Conservation (phyloP, 148 eudicot species). For the Cornus kousa region DNA sequence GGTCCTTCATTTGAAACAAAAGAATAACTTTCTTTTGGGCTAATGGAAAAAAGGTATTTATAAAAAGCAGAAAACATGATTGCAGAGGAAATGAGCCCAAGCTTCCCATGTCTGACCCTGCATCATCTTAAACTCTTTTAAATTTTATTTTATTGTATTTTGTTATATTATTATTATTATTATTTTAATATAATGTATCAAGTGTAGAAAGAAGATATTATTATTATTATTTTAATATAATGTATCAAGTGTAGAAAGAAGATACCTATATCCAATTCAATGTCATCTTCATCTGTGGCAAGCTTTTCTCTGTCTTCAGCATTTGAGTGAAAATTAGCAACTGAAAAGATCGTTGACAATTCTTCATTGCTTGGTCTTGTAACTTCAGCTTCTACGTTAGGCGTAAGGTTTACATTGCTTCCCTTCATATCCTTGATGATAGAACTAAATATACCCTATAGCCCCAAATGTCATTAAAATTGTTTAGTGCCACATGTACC, state of each 20-base stretch:
- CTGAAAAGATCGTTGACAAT: conserved; percentile 55
- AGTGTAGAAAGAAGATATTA: conserved; percentile 16
- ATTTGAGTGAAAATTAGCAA: conserved; percentile 54
- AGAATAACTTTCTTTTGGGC: neutral
- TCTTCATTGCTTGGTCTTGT: conserved; percentile 53
- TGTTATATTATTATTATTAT: too few species aligned
- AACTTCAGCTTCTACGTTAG: conserved; percentile 41
- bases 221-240: neutral
- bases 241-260: neutral
- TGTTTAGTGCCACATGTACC: neutral
- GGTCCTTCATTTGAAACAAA: neutral
- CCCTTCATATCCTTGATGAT: conserved; percentile 63
- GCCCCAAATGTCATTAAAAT: conserved; percentile 1
- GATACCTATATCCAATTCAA: conserved; percentile 77
- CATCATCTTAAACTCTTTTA: too few species aligned
- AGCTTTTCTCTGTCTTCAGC: conserved; percentile 37
- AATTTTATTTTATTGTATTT: too few species aligned
- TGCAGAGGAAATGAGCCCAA: neutral
- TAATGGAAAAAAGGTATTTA: conserved; percentile 1
- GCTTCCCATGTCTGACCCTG: conserved; percentile 1
- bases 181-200: neutral
- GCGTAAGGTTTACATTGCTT: conserved; percentile 46
- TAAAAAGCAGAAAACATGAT: neutral
- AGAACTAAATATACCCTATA: conserved; percentile 79
- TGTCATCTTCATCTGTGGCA: conserved; percentile 37